These are phyloP conservation scores for Akanthomyces uredinophilus DNA, from an alignment of 2,329 filamentous ascomycete genomes.

Conservation along the genomic window DNA sequence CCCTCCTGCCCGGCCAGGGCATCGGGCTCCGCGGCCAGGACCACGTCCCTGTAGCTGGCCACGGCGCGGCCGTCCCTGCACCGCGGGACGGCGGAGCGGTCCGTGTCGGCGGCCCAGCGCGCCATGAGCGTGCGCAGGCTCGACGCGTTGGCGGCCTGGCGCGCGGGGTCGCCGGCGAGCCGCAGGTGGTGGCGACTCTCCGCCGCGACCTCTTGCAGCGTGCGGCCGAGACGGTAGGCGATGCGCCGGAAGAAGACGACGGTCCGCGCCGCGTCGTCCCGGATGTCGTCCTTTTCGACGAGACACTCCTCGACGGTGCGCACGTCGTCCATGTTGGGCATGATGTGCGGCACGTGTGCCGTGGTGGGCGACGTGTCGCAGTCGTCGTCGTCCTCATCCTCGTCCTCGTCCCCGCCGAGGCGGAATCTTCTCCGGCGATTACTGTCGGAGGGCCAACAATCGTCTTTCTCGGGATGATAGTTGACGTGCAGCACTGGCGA, in stretches of 20 bases:
- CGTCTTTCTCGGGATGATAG: slow-evolving; percentile 22
- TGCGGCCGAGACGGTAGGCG: slow-evolving; percentile 36
- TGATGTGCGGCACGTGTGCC: neutral
- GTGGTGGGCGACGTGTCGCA: neutral
- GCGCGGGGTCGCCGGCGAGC: slow-evolving; percentile 14
- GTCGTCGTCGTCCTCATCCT: no score
- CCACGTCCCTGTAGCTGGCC: slow-evolving; percentile 24
- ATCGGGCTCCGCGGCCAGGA: slow-evolving; percentile 28
- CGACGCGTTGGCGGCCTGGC: slow-evolving; percentile 14
- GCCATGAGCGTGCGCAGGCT: slow-evolving; percentile 17
- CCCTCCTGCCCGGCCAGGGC: slow-evolving; percentile 3
- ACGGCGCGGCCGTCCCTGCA: slow-evolving; percentile 17
- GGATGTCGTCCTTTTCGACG: neutral
- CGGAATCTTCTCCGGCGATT: neutral
- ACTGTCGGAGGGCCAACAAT: slow-evolving; percentile 17
- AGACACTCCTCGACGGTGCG: neutral
- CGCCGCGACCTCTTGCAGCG: slow-evolving; percentile 20
- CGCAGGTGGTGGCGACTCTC: slow-evolving; percentile 9
- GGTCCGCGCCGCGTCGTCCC: slow-evolving; percentile 13
- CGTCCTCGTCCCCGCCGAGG: neutral
- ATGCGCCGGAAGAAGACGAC: slow-evolving; percentile 24
- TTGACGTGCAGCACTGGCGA: no score
- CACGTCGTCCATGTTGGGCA: slow-evolving; percentile 18
- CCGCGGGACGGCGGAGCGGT: neutral
- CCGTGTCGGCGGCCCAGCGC: slow-evolving; percentile 18